Evolutionary conservation across 345 rosid species (phyloP).

Genomic region (Theobroma cacao): DNA sequence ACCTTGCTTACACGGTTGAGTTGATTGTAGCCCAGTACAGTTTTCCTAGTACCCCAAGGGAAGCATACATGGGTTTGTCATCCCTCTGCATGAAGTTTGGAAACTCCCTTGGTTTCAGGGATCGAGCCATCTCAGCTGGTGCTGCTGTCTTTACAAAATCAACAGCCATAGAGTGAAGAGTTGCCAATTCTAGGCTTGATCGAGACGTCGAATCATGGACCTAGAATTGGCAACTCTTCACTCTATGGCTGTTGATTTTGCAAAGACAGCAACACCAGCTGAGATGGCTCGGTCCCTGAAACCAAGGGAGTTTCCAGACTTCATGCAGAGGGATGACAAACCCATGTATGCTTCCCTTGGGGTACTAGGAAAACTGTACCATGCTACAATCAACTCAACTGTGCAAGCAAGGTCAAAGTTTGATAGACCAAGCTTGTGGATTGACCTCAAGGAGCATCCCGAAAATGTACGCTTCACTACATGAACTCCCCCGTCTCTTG

Average conservation of each 20-base stretch:
- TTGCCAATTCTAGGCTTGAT: constrained; percentile 72
- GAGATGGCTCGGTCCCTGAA: constrained; percentile 73
- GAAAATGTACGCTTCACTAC: too few relatives aligned
- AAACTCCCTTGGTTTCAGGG: constrained; percentile 66
- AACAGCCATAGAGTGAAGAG: constrained; percentile 82
- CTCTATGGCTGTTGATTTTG: constrained; percentile 87
- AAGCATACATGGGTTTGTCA: constrained; percentile 53
- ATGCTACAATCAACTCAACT: constrained; percentile 42
- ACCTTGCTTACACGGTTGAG: too few relatives aligned
- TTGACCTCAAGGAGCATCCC: too few relatives aligned
- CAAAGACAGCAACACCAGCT: constrained; percentile 83
- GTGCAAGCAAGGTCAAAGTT: too few relatives aligned
- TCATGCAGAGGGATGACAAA: constrained; percentile 65
- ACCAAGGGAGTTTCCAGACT: constrained; percentile 80
- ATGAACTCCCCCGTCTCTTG: too few relatives aligned
- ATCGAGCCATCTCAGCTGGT: constrained; percentile 80
- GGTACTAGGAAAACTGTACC: constrained; percentile 71
- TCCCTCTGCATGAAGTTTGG: constrained; percentile 82
- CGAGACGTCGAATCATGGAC: too few relatives aligned
- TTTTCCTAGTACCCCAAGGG: constrained; percentile 59
- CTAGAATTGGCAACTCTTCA: constrained; percentile 75
- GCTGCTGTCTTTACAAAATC: constrained; percentile 90
- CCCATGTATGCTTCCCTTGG: constrained; percentile 52
- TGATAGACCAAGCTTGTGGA: too few relatives aligned
- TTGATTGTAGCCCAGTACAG: too few relatives aligned